Conservation (phyloP, 306 rosid species). For the Ammopiptanthus mongolicus region DNA sequence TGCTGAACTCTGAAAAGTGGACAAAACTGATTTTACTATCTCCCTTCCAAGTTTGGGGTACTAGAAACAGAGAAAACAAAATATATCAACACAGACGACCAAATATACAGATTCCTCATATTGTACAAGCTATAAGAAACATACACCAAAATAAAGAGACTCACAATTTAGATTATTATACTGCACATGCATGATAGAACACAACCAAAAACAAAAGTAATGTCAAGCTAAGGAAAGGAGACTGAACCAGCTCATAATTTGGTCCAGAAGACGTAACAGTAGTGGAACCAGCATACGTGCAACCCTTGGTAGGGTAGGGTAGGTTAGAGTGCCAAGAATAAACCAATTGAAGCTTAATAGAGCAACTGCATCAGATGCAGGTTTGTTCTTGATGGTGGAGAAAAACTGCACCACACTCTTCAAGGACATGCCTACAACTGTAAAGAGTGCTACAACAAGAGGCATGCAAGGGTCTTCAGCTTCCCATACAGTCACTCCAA, state of each 20-base stretch:
- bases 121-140: constrained; percentile 17
- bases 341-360: constrained; percentile 86
- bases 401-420: constrained; percentile 72
- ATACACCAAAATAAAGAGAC: not conserved
- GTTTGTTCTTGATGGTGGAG: constrained; percentile 54
- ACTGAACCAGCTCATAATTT: constrained; percentile 27
- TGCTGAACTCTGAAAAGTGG: not conserved
- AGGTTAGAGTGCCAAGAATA: constrained; percentile 69
- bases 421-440: constrained; percentile 73
- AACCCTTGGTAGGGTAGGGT: constrained; percentile 65
- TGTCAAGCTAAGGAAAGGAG: constrained; percentile 22
- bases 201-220: not conserved
- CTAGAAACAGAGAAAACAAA: constrained; percentile 14
- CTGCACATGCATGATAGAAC: not conserved
- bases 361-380: constrained; percentile 70
- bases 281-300: constrained; percentile 39
- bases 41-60: not conserved
- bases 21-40: not conserved
- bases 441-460: constrained; percentile 70
- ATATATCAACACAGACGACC: constrained; percentile 6
- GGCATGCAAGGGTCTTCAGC: constrained; percentile 80
- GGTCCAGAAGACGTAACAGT: constrained; percentile 14
- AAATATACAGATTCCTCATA: constrained; percentile 13
- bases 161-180: constrained; percentile 13
- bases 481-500: constrained; percentile 65